These are phyloP conservation scores for Opeltia flavorubescens DNA, from an alignment of 495 filamentous ascomycete species.

Conservation along the genomic window DNA sequence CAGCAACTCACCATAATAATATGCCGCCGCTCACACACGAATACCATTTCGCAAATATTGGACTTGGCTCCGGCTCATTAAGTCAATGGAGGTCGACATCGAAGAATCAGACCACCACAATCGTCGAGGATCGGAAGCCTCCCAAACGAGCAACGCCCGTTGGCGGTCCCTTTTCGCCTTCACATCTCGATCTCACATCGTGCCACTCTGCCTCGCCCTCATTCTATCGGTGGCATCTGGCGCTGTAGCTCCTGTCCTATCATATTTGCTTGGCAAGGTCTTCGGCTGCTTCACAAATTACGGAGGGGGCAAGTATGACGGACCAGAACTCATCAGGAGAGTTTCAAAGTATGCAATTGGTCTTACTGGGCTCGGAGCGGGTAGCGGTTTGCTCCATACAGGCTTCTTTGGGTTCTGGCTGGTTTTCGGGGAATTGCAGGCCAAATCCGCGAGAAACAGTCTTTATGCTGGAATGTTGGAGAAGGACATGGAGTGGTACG, in stretches of 20 bases:
- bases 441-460: constrained; percentile 41
- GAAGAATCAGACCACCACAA: constrained; percentile 7
- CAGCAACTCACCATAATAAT: not conserved
- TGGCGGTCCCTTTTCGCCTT: constrained; percentile 57
- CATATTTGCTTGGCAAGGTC: constrained; percentile 60
- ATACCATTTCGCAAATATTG: not conserved
- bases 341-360: constrained; percentile 43
- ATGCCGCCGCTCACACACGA: not conserved
- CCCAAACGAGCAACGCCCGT: constrained; percentile 16
- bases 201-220: constrained; percentile 35
- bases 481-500: constrained; percentile 76
- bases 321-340: constrained; percentile 35
- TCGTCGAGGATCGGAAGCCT: constrained; percentile 9
- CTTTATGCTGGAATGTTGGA: constrained; percentile 54
- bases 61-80: not conserved
- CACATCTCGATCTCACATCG: constrained; percentile 46
- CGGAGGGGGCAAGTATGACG: constrained; percentile 38
- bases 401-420: constrained; percentile 56
- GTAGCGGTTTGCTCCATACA: constrained; percentile 50
- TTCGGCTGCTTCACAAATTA: constrained; percentile 59
- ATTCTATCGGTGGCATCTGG: constrained; percentile 46
- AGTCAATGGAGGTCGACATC: constrained; percentile 13
- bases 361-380: constrained; percentile 45
- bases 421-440: constrained; percentile 69
- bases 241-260: constrained; percentile 44